Evolutionary conservation across 129 eudicot species (phyloP).

Genomic region (Oenanthe sinensis): DNA sequence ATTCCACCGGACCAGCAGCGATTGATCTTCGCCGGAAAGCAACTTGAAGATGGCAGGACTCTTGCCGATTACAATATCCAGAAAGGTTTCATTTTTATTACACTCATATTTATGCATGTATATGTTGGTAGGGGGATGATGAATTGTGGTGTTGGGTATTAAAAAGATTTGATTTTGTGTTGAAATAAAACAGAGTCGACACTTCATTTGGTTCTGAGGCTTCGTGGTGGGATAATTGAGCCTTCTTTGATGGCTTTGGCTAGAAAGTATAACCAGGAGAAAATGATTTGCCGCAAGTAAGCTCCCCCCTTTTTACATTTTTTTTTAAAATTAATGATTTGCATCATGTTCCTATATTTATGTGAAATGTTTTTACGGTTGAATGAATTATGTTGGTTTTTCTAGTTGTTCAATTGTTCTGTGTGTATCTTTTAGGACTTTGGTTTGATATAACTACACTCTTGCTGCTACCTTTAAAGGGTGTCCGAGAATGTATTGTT

Average conservation of each 20-base stretch:
- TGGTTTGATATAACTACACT: too few relatives aligned
- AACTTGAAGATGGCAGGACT: slow-evolving; percentile 59
- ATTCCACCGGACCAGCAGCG: slow-evolving; percentile 62
- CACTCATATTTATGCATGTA: not conserved
- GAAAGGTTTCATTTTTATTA: slow-evolving; percentile 26
- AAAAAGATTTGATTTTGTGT: not conserved
- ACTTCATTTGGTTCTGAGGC: slow-evolving; percentile 59
- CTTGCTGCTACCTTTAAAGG: too few relatives aligned
- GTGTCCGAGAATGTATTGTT: not conserved
- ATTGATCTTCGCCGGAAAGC: slow-evolving; percentile 50
- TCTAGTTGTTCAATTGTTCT: not conserved
- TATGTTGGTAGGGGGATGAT: not conserved
- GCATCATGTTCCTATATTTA: not conserved
- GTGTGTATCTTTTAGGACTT: not conserved
- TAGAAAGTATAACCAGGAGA: slow-evolving; percentile 55
- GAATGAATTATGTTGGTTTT: too few relatives aligned
- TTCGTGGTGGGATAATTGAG: slow-evolving; percentile 63
- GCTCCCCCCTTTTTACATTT: not conserved
- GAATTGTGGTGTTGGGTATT: not conserved
- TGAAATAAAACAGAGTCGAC: slow-evolving; percentile 37
- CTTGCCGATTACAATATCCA: slow-evolving; percentile 61
- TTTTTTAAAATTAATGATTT: not conserved
- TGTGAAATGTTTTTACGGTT: not conserved
- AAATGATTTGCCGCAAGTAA: slow-evolving; percentile 65
- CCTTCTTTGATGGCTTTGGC: slow-evolving; percentile 65